phyloP scores from a whole-genome alignment of 1,284 basidiomycete genomes.

The Apiotrichum sp. region DNA sequence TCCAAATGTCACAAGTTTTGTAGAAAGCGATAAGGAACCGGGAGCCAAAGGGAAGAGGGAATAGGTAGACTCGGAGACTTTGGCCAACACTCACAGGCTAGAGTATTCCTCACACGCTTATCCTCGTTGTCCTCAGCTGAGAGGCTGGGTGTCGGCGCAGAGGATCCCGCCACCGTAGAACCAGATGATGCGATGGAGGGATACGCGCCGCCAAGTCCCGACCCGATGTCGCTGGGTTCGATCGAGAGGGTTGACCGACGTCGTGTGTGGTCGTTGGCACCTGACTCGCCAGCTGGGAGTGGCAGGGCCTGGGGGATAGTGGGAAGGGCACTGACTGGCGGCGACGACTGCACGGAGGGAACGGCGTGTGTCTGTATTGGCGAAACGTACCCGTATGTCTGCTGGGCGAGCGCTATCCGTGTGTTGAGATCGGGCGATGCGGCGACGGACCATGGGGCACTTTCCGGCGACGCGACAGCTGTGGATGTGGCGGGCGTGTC shows the following conservation, averaged over 20 bases:
- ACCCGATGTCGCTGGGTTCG: neutral
- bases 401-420: neutral
- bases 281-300: neutral
- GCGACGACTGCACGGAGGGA: neutral
- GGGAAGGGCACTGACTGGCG: neutral
- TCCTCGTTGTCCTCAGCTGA: constrained; percentile 23
- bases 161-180: neutral
- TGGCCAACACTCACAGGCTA: constrained; percentile 24
- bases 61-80: too few species aligned
- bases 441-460: neutral
- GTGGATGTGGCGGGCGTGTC: neutral
- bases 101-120: constrained; percentile 30
- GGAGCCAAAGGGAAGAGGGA: too few species aligned
- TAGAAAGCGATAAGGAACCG: too few species aligned
- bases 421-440: neutral
- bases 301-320: neutral
- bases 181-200: neutral
- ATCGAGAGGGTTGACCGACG: neutral
- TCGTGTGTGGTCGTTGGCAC: too few species aligned
- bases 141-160: neutral
- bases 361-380: neutral
- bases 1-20: too few species aligned
- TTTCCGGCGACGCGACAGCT: neutral
- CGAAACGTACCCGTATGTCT: neutral
- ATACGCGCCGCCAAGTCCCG: neutral